A percentile compares a stretch with the other conserved stretches of the same genome.
Evolutionary conservation across 148 eudicot genomes (phyloP).

Genomic region (Rhododendron vialii): DNA sequence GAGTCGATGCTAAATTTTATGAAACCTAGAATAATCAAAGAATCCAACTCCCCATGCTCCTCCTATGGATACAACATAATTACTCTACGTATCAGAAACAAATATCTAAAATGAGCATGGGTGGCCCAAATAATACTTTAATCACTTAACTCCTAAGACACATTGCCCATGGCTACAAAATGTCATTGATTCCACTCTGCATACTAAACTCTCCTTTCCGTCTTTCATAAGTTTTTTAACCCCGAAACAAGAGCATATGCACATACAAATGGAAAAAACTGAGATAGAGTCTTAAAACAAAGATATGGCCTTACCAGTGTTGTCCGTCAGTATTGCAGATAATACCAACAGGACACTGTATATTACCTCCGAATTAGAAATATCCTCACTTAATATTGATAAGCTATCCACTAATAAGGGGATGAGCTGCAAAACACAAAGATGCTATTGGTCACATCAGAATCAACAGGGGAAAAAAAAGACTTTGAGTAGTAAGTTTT

Average conservation of each 20-base stretch:
- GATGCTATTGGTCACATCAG: neutral
- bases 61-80: neutral
- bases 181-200: neutral
- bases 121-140: neutral
- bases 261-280: neutral
- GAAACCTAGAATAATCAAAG: neutral
- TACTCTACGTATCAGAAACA: neutral
- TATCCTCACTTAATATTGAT: constrained; percentile 55
- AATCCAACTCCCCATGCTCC: neutral
- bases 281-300: neutral
- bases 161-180: neutral
- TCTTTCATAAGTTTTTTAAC: neutral
- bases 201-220: neutral
- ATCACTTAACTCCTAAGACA: neutral
- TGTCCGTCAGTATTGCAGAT: constrained; percentile 74
- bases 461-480: neutral
- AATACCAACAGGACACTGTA: constrained; percentile 67
- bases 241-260: neutral
- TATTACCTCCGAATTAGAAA: constrained; percentile 52
- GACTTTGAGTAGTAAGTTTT: neutral
- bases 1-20: neutral
- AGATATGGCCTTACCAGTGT: constrained; percentile 49
- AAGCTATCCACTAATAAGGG: constrained; percentile 60
- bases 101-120: neutral
- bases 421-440: constrained; percentile 57